Base-by-base conservation (phyloP, 2,329 filamentous ascomycete genomes). In the Curvularia eragrostidis region DNA sequence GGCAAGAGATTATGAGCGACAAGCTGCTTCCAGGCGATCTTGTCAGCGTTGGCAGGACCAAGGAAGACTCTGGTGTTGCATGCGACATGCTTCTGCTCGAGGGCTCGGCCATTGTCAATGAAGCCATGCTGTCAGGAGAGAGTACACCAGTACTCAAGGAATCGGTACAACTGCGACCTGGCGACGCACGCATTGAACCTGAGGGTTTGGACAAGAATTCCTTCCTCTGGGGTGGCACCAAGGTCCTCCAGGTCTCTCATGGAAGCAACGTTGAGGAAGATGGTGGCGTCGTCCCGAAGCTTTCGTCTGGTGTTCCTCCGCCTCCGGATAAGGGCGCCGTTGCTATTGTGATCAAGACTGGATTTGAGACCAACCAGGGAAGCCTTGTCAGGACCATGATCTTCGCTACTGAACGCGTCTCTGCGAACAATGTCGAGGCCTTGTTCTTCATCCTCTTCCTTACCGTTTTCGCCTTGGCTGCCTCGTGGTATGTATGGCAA, bases 341-440 rank as follows among this genome's bases (percentile, higher is more conserved):
- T 83, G 95, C 93, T 61, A 86, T 99, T 62, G 92, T 99, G 44
- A 89, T 93, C 72, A 98, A 97, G 85, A 99, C 95, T 52, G 95
- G 95, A 12, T 99, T 99, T 72, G 96, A 99, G 80, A 99, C 95
- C 10, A 98, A 94, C 55, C 96, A 99, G 79, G 95, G 95, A 63
- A 97, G 93, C 78, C 86, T 99, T 59, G 95, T 99, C 59, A 91
- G 95, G 62, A 99, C 95, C 67, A 99, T 99, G 95, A 99, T 99
- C 72, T 99, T 97, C 82, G 97, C 96, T 1, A 99, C 95, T 1
- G 95, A 99, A 78, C 92, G 94, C 65, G 94, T 99, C 23, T 98
- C 94, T n/a, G 95, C 95, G 68, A 97, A 97, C 81, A 98, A 99
- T 73, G 89, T 89, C 43, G 95, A 99, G 79, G 95, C 95, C 1